Evolutionary conservation across 345 rosid species (phyloP), one percentile per base, ranked within the genome.

Genomic region (Eucalyptus microcorys): DNA sequence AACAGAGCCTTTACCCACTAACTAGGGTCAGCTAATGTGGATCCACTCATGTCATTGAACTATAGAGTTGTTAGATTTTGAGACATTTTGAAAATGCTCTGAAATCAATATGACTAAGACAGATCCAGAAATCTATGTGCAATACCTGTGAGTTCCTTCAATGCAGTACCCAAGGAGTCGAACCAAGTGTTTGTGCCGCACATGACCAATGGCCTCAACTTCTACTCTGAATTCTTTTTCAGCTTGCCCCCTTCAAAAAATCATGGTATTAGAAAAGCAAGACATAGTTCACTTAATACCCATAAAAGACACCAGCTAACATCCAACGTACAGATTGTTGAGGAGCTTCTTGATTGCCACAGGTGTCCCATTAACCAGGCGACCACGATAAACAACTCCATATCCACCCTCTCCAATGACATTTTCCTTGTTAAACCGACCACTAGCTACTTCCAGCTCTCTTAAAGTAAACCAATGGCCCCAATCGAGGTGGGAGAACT

Each of bases 381-480:
- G 92, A 85, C 98, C 99, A 88, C 91, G 94, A 93, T 96, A 97
- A 87, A 97, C 99, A 91, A 97, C 94, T 89, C 99, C 99, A 89
- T 96, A 97, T 22, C 99, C 99, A 85, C 99, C 99, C 91, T 96
- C 99, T 87, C 99, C 99, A 19, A 97, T 96, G 83, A 96, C 92
- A 89, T 95, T 96, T 88, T 96, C 98, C 92, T 93, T 96, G 14
- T 98, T 90, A 91, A 97, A 97, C 87, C 93, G 94, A 88, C 92
- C 93, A 30, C 99, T 97, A n/a, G 98, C 98, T 37, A 93, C 90
- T 49, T 96, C 96, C 79, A 97, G 95, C 89, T 97, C 99, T 90
- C 99, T 93, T 86, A 97, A 93, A 79, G 99, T 97, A 93, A 97
- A 97, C 99, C 99, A 97, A 86, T 96, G 99, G 66, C 99, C 99